phyloP scores from a whole-genome alignment of 2,329 filamentous ascomycete genomes.

The Paradendryphiella salina region DNA sequence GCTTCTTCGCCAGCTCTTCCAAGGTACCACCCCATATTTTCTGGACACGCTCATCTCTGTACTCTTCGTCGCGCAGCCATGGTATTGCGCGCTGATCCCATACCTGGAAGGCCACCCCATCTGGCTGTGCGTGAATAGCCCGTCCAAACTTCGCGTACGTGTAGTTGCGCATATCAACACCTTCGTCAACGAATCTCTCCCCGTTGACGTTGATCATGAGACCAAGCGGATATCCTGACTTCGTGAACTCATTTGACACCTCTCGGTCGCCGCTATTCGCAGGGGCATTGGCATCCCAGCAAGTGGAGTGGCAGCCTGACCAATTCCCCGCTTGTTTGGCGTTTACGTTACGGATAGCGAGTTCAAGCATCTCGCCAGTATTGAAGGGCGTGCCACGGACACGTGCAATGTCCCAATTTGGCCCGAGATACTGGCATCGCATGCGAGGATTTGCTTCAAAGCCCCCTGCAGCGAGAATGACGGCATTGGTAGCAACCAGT shows the following conservation, averaged over 20 bases:
- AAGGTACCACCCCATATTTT: slow-evolving; percentile 57
- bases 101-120: slow-evolving; percentile 64
- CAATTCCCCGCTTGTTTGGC: slow-evolving; percentile 62
- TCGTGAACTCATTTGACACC: slow-evolving; percentile 69
- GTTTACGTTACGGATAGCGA: slow-evolving; percentile 56
- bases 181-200: slow-evolving; percentile 67
- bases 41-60: slow-evolving; percentile 60
- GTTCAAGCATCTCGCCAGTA: slow-evolving; percentile 60
- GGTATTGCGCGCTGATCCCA: slow-evolving; percentile 60
- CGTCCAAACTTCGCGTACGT: slow-evolving; percentile 69
- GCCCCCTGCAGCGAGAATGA: slow-evolving; percentile 64
- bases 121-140: slow-evolving; percentile 63
- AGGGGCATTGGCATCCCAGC: slow-evolving; percentile 67
- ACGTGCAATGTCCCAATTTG: slow-evolving; percentile 64
- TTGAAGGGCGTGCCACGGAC: slow-evolving; percentile 69
- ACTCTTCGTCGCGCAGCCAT: slow-evolving; percentile 65
- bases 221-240: slow-evolving; percentile 69
- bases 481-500: slow-evolving; percentile 45
- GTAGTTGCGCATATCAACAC: slow-evolving; percentile 66
- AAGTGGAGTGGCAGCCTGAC: slow-evolving; percentile 66
- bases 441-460: slow-evolving; percentile 65
- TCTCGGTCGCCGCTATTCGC: slow-evolving; percentile 58
- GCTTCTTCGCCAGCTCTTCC: slow-evolving; percentile 59
- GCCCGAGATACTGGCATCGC: slow-evolving; percentile 59
- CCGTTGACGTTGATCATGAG: slow-evolving; percentile 65